Evolutionary conservation across 202 grass and related monocot genomes (phyloP).

Genomic region (Panicum virgatum): DNA sequence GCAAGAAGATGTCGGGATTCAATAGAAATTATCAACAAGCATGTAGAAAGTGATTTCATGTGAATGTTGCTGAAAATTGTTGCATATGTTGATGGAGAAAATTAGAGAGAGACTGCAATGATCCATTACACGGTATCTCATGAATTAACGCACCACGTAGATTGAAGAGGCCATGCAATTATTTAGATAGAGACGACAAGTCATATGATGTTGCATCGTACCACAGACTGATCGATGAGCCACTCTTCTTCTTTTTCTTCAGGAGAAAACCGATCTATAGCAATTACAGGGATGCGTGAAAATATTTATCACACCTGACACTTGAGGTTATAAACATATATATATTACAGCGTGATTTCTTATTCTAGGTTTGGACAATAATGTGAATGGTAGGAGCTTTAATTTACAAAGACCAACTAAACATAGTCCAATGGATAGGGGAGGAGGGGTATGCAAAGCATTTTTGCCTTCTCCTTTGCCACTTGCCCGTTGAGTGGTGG

Average conservation of each 20-base stretch:
- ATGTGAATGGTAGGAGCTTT: background rate
- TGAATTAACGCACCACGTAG: background rate
- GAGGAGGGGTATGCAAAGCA: background rate
- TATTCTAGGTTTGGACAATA: too few species aligned
- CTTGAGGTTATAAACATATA: background rate
- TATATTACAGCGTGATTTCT: background rate
- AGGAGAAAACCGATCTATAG: background rate
- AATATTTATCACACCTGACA: background rate
- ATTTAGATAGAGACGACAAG: background rate
- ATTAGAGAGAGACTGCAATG: too few species aligned
- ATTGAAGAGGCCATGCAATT: background rate
- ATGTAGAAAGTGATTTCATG: too few species aligned
- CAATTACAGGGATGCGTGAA: background rate
- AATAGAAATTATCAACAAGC: background rate
- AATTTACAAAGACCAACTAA: background rate
- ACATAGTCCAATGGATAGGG: background rate
- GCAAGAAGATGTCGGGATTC: background rate
- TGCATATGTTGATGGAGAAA: too few species aligned
- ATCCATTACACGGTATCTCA: too few species aligned
- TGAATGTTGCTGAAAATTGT: too few species aligned
- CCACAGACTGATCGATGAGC: background rate
- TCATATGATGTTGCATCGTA: background rate
- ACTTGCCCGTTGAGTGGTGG: constrained; percentile 17
- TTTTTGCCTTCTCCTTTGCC: background rate
- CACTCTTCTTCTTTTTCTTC: too few species aligned